Percentiles rank a stretch among this genome's conserved stretches.
phyloP scores from a whole-genome alignment of 805 yeast genomes.

The Nakazawaea sp. region DNA sequence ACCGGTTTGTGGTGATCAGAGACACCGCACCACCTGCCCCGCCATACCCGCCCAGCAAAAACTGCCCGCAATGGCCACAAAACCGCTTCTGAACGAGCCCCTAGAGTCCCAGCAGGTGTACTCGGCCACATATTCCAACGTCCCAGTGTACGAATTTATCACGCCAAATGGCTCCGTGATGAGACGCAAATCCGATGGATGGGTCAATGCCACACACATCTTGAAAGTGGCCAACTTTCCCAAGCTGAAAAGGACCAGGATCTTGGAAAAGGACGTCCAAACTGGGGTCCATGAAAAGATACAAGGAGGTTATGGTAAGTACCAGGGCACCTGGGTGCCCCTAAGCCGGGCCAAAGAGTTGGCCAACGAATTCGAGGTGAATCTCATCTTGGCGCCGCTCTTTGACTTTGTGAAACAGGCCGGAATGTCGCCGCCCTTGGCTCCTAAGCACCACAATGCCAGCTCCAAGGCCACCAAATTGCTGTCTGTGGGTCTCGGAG shows the following conservation, averaged over 20 bases:
- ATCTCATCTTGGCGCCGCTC: conserved; percentile 53
- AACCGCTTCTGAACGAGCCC: conserved; percentile 8
- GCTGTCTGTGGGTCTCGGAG: conserved; percentile 15
- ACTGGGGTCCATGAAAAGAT: conserved; percentile 85
- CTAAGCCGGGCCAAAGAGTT: conserved; percentile 63
- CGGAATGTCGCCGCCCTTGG: conserved; percentile 51
- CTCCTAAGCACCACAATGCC: conserved; percentile 63
- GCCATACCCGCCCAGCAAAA: no score
- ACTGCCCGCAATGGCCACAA: conserved; percentile 26
- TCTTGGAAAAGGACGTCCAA: conserved; percentile 88
- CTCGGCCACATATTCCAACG: conserved; percentile 75
- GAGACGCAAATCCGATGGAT: conserved; percentile 71
- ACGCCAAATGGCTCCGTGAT: conserved; percentile 67
- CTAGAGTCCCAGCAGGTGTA: conserved; percentile 30
- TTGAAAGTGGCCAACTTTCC: conserved; percentile 91
- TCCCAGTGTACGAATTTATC: conserved; percentile 76
- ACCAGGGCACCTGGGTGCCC: conserved; percentile 97
- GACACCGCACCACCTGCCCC: no score
- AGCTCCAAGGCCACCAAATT: conserved; percentile 34
- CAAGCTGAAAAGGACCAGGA: conserved; percentile 91
- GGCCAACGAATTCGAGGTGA: conserved; percentile 60
- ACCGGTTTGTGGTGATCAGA: no score
- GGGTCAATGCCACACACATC: conserved; percentile 95
- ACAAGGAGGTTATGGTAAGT: conserved; percentile 96
- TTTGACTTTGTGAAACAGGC: conserved; percentile 51